These are phyloP conservation scores for Malassezia pachydermatis DNA, from an alignment of 1,284 basidiomycete genomes.

Conservation along the genomic window DNA sequence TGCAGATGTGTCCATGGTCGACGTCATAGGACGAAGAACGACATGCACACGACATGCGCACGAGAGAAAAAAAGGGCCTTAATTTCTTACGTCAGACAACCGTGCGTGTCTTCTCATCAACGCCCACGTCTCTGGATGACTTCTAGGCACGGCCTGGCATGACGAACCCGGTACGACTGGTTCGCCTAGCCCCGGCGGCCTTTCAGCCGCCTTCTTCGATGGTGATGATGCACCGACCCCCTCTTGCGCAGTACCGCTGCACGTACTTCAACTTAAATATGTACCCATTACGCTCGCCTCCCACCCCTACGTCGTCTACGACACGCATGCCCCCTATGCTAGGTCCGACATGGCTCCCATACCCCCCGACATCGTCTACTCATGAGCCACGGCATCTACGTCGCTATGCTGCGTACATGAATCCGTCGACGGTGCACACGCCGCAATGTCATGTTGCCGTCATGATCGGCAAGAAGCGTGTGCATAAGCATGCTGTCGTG, in stretches of 20 bases:
- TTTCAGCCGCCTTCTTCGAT: constrained; percentile 6
- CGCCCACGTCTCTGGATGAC: no score
- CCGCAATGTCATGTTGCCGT: constrained; percentile 19
- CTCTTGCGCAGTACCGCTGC: background rate
- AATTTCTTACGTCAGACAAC: no score
- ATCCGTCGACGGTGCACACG: background rate
- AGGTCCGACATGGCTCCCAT: constrained; percentile 19
- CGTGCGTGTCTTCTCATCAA: no score
- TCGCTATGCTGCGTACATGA: background rate
- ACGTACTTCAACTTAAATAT: constrained; percentile 8
- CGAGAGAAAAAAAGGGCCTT: no score
- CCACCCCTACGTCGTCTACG: background rate
- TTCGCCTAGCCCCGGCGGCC: constrained; percentile 5
- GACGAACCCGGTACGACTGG: background rate
- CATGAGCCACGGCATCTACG: constrained; percentile 10
- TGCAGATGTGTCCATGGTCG: no score
- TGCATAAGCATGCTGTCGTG: constrained; percentile 35
- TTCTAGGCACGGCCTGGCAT: no score
- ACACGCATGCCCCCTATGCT: background rate
- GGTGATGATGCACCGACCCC: background rate
- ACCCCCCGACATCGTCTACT: constrained; percentile 8
- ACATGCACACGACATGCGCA: no score
- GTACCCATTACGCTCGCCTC: constrained; percentile 6
- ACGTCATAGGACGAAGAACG: no score
- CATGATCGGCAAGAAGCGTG: constrained; percentile 27